Base-by-base conservation (phyloP, 768 basidiomycete genomes). In the Tulasnella sp. region DNA sequence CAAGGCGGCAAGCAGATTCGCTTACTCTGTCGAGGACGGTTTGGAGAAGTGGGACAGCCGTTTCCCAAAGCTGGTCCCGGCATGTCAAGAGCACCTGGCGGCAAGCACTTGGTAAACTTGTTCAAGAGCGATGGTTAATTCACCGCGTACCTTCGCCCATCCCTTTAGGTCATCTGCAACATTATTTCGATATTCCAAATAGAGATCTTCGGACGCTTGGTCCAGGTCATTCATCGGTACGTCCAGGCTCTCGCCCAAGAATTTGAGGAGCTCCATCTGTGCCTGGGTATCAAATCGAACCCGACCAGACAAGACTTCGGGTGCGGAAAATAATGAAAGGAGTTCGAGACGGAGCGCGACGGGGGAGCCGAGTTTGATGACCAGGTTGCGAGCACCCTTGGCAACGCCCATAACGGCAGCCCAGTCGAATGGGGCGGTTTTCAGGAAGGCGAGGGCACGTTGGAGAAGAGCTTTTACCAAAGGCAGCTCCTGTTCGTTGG, bases 141-240 rank as follows among this genome's bases (percentile, higher is more conserved):
- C 71, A 75, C 39, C 2, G 57, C 75, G 32, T 61, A 76, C 75
- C 57, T 69, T 76, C 15, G 75, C 61, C 75, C 75, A 76, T 76
- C 39, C 29, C 32, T 39, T 37, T 39, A 46, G 57, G 23, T 57
- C 75, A n/a, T 39, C 75, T 37, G 75, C 46, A n/a, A 76, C 61
- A 23, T 55, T 51, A 39, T 69, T 55, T 3, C 29, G 35, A 61
- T 26, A 61, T 26, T 26, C 51, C 6, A 61, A 35, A 37, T 35
- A 61, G 26, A 37, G 18, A 9, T 46, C 11, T 35, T 76, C 39
- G 16, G 37, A 40, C 16, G 29, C 26, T 3, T 29, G 57, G 57
- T 55, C 23, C 23, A 76, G 23, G 55, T 61, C 46, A 18, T 76
- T 26, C 11, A 61, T 16, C 13, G 39, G 37, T n/a, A 72, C 23